Evolutionary conservation across 2,329 filamentous ascomycete genomes (phyloP), one percentile per base, ranked within the genome.

Genomic region (Alternaria triticimaculans): DNA sequence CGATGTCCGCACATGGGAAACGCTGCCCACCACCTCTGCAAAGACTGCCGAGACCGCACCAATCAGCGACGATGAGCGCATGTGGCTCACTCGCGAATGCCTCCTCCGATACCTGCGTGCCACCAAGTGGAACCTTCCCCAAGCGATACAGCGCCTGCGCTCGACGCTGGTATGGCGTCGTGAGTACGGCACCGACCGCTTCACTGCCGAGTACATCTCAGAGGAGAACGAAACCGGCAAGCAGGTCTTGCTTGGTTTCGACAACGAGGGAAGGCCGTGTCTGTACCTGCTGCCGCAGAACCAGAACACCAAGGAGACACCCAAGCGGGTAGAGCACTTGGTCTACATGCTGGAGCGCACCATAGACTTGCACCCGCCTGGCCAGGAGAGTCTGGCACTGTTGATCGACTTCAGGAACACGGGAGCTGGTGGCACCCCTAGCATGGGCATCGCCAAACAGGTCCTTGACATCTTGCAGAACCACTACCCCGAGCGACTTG

Each of bases 141-240:
- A 95, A 51, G 89, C 96, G 9, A 87, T 90, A 70, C 91, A 90
- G 77, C 91, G 96, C n/a, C 81, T 98, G 44, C 89, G 90, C 70
- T 87, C 87, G 48, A 97, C 95, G 0, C 82, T 98, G 61, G 87
- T 88, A 64, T 99, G 96, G 96, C 89, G 96, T 50, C 88, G 95
- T 60, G 94, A 97, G 76, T 99, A 97, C 76, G 94, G 93, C 51
- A 85, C 96, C 61, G 89, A 87, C 57, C 77, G 82, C 60, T 87
- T 94, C 75, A 94, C 93, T 0, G 85, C 91, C 10, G 94, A 97
- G 9, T 92, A 97, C 82, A 95, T 98, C 75, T 93, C 92, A 1
- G 89, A 92, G 12, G 96, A 99, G 84, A 97, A 97, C 80, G 94
- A 95, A 83, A 98, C 95, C 10, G 96, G 96, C 70, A 99, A 99